A percentile compares a stretch with the other conserved stretches of the same genome.
phyloP scores from a whole-genome alignment of 2,329 filamentous ascomycete genomes.

The Talaromyces sp. region DNA sequence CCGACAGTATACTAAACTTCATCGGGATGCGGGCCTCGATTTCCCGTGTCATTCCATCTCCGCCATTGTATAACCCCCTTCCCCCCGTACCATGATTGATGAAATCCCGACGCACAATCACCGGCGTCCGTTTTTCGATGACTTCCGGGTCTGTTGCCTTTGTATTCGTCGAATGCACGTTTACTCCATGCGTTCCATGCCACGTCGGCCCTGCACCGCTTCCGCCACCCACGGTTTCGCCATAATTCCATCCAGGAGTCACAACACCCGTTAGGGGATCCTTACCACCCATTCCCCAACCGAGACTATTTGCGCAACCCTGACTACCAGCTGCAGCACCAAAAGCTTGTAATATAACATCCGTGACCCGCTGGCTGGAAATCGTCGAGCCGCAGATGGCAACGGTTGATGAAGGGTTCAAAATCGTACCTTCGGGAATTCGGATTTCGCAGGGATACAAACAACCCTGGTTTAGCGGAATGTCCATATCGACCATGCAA shows the following conservation, averaged over 20 bases:
- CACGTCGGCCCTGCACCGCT: constrained; percentile 67
- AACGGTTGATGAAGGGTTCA: constrained; percentile 66
- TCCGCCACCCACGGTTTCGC: constrained; percentile 75
- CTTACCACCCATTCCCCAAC: constrained; percentile 73
- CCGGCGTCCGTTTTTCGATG: constrained; percentile 70
- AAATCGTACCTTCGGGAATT: constrained; percentile 67
- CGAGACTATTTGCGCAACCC: constrained; percentile 74
- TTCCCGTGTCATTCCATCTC: constrained; percentile 69
- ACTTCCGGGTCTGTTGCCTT: constrained; percentile 73
- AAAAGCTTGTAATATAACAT: constrained; percentile 72
- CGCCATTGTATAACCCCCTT: constrained; percentile 61
- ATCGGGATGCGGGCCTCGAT: constrained; percentile 75
- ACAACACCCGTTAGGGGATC: constrained; percentile 24
- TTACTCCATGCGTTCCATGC: constrained; percentile 68
- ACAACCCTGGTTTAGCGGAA: constrained; percentile 76
- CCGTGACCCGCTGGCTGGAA: constrained; percentile 64
- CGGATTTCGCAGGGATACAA: constrained; percentile 66
- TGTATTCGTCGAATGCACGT: constrained; percentile 78
- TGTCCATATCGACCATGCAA: constrained; percentile 69
- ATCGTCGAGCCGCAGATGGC: constrained; percentile 68
- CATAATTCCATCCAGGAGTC: constrained; percentile 15
- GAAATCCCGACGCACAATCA: constrained; percentile 65
- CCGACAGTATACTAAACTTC: constrained; percentile 71
- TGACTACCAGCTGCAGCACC: constrained; percentile 68
- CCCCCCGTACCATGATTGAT: constrained; percentile 62